Percentiles rank a stretch among this genome's conserved stretches.
phyloP scores from a whole-genome alignment of 306 rosid species.

The Lathyrus aphaca region DNA sequence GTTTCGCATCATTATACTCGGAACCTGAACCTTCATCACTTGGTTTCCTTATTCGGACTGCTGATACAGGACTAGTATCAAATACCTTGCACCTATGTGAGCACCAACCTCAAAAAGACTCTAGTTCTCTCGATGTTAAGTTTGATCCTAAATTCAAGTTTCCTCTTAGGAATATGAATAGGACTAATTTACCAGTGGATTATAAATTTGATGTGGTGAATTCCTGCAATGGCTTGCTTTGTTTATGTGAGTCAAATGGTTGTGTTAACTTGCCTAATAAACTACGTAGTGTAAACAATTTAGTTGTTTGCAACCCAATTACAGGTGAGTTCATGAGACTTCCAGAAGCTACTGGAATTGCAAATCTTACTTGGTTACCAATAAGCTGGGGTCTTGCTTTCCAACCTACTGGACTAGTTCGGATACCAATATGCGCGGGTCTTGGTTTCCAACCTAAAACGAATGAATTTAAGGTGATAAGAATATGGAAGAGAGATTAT shows the following conservation, averaged over 20 bases:
- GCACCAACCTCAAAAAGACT: background rate
- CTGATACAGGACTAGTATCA: background rate
- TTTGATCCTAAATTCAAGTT: background rate
- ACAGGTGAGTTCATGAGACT: slow-evolving; percentile 39
- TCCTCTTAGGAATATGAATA: background rate
- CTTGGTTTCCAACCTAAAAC: slow-evolving; percentile 3
- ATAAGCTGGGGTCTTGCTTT: background rate
- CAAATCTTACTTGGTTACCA: background rate
- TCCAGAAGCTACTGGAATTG: background rate
- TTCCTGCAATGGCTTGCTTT: slow-evolving; percentile 44
- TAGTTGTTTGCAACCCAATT: slow-evolving; percentile 39
- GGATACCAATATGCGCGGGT: background rate
- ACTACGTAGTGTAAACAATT: background rate
- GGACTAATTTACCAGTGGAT: background rate
- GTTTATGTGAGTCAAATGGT: background rate
- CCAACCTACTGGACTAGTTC: background rate
- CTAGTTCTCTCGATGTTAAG: background rate
- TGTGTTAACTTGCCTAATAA: too few species aligned
- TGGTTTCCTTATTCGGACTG: background rate
- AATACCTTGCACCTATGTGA: background rate
- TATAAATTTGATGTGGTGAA: slow-evolving; percentile 13
- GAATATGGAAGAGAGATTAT: background rate
- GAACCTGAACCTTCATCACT: background rate
- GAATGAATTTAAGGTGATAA: background rate
- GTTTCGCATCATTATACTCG: background rate